phyloP scores from a whole-genome alignment of 2,329 filamentous ascomycete genomes.

The Fusarium sp. region DNA sequence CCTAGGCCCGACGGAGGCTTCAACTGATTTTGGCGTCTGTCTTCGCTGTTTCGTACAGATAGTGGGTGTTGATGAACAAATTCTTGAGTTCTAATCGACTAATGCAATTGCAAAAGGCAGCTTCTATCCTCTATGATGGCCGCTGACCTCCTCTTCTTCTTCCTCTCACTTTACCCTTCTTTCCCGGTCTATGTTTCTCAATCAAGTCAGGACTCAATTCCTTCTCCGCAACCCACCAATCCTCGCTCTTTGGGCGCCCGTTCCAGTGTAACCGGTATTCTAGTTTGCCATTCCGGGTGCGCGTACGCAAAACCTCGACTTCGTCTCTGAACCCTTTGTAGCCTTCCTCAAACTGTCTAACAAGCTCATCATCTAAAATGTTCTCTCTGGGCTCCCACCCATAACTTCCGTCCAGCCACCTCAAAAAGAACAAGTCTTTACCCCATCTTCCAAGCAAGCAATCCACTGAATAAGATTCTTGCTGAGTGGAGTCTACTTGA shows the following conservation, averaged over 20 bases:
- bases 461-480: background rate
- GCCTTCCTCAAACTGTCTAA: background rate
- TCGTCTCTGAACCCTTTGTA: background rate
- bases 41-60: too few species aligned
- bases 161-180: background rate
- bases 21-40: too few species aligned
- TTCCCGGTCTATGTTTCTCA: background rate
- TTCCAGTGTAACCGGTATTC: background rate
- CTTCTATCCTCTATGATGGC: too few species aligned
- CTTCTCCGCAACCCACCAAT: background rate
- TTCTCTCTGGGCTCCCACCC: background rate
- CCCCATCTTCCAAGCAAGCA: background rate
- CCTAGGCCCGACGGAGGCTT: too few species aligned
- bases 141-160: background rate
- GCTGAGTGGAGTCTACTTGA: background rate
- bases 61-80: too few species aligned
- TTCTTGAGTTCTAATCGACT: too few species aligned
- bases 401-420: background rate
- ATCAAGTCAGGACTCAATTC: background rate
- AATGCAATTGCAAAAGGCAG: too few species aligned
- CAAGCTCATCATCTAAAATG: background rate
- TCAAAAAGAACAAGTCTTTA: background rate
- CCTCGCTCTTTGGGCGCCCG: background rate
- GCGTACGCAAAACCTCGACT: background rate
- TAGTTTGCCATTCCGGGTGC: background rate